Evolutionary conservation across 108 stramenopile genomes (phyloP).

Genomic region (Cylindrotheca closterium): DNA sequence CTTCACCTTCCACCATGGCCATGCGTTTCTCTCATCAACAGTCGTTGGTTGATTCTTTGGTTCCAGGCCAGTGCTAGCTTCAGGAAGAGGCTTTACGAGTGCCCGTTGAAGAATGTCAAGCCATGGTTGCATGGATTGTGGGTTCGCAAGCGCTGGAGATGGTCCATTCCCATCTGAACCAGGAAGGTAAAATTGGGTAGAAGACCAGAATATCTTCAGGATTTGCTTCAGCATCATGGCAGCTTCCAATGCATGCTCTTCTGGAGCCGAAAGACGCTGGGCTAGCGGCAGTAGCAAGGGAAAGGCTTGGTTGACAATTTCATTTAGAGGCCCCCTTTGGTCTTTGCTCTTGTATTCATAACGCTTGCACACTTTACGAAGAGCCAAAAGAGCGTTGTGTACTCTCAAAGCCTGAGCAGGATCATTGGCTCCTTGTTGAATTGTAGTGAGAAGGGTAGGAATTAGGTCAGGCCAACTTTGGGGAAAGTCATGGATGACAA

Average conservation of each 20-base stretch:
- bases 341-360: constrained; percentile 96
- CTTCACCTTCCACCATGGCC: constrained; percentile 99
- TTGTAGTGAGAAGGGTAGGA: constrained; percentile 76
- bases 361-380: constrained; percentile 95
- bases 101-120: constrained; percentile 76
- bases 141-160: constrained; percentile 65
- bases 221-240: constrained; percentile 95
- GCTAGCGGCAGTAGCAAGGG: constrained; percentile 85
- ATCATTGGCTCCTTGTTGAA: constrained; percentile 59
- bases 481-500: constrained; percentile 93
- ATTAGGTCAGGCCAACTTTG: constrained; percentile 88
- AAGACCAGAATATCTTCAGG: constrained; percentile 97
- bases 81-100: constrained; percentile 76
- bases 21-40: constrained; percentile 87
- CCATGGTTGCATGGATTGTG: constrained; percentile 86
- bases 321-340: constrained; percentile 86
- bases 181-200: constrained; percentile 93
- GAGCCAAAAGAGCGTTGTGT: constrained; percentile 91
- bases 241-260: constrained; percentile 78
- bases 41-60: constrained; percentile 71
- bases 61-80: constrained; percentile 63
- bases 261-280: constrained; percentile 54
- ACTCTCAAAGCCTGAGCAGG: constrained; percentile 69
- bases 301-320: constrained; percentile 82
- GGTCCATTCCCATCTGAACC: constrained; percentile 49